Percentiles rank a stretch among this genome's conserved stretches.
Conservation (phyloP, 2,329 filamentous ascomycete genomes). For the Talaromyces marneffei region DNA sequence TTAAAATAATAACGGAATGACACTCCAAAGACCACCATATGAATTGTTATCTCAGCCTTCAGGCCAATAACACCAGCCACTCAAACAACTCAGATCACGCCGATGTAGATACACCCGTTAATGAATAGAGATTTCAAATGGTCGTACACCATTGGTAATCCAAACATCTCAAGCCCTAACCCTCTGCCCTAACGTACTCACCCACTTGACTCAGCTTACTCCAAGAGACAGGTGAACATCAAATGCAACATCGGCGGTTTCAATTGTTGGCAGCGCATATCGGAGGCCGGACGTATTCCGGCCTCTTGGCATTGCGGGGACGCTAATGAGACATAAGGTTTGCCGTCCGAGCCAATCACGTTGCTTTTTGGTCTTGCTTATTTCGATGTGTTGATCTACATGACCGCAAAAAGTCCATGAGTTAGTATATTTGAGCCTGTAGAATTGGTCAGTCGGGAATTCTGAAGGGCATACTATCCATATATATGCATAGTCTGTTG, state of each 20-base stretch:
- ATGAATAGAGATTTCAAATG: too few species aligned
- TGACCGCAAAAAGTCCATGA: neutral
- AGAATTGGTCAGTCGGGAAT: neutral
- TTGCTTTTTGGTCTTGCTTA: slow-evolving; percentile 4
- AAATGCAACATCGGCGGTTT: neutral
- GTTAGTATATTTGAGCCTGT: neutral
- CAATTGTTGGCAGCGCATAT: slow-evolving; percentile 23
- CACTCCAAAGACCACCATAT: too few species aligned
- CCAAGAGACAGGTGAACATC: neutral
- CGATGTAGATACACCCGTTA: too few species aligned
- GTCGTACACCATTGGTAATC: too few species aligned
- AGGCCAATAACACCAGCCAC: too few species aligned
- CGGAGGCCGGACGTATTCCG: slow-evolving; percentile 41
- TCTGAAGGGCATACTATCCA: neutral
- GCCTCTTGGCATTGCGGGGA: slow-evolving; percentile 28
- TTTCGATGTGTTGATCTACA: neutral
- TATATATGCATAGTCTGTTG: too few species aligned
- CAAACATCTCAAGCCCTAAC: slow-evolving; percentile 6
- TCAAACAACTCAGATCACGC: too few species aligned
- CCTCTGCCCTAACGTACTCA: slow-evolving; percentile 7
- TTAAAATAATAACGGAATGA: too few species aligned
- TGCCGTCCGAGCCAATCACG: neutral
- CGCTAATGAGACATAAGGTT: neutral
- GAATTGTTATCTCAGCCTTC: too few species aligned
- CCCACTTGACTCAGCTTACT: neutral